Percentiles rank a stretch among this genome's conserved stretches.
These are phyloP conservation scores for Gossypium australe DNA, from an alignment of 345 rosid genomes.

Conservation along the genomic window DNA sequence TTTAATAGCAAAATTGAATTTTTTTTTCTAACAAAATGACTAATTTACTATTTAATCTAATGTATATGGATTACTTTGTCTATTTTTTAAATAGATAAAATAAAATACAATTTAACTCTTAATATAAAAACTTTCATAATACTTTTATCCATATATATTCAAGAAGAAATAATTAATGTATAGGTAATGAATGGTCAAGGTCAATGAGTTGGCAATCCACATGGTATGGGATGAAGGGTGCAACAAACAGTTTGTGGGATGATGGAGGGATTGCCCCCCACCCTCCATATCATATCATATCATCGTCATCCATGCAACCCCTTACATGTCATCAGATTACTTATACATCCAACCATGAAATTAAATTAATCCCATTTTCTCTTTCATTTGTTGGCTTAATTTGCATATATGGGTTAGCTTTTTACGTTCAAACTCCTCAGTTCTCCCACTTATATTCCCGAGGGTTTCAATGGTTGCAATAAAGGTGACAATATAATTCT, in stretches of 20 bases:
- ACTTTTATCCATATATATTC: too few relatives aligned
- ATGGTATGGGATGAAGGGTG: conserved; percentile 43
- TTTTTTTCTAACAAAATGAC: too few relatives aligned
- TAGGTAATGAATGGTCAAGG: conserved; percentile 29
- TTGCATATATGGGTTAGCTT: neutral
- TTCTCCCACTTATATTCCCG: too few relatives aligned
- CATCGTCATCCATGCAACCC: neutral
- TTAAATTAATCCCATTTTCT: neutral
- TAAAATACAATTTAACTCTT: too few relatives aligned
- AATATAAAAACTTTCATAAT: too few relatives aligned
- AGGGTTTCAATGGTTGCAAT: too few relatives aligned
- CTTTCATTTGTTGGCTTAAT: neutral
- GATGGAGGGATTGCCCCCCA: conserved; percentile 2
- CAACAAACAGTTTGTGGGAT: conserved; percentile 15
- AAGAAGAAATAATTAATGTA: neutral
- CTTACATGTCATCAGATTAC: neutral
- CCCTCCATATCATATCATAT: neutral
- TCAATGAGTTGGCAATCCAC: conserved; percentile 46
- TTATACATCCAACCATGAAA: neutral
- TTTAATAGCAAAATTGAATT: too few relatives aligned
- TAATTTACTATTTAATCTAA: too few relatives aligned
- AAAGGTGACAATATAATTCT: too few relatives aligned
- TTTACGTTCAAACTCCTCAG: too few relatives aligned
- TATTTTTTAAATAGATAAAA: too few relatives aligned
- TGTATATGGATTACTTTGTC: rapidly evolving